Conservation (phyloP, 108 stramenopile species). For the Tribonema minus region DNA sequence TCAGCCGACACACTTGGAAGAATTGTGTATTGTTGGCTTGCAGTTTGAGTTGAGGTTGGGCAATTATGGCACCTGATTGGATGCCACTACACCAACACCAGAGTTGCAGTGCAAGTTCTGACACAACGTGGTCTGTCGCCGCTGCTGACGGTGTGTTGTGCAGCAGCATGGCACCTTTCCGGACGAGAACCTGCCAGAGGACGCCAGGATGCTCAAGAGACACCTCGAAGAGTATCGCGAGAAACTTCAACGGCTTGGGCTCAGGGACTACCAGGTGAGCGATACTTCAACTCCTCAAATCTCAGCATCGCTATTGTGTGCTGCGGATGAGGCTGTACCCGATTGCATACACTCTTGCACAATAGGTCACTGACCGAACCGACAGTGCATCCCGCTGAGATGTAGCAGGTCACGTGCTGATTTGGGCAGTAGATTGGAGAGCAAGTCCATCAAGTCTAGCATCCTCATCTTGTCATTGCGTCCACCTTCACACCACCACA, state of each 20-base stretch:
- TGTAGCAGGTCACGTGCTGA: too few species aligned
- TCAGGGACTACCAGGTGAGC: conserved; percentile 80
- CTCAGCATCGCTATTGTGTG: background rate
- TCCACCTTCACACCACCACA: background rate
- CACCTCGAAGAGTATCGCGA: conserved; percentile 73
- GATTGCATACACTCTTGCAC: too few species aligned
- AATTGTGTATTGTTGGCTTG: too few species aligned
- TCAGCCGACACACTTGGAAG: too few species aligned
- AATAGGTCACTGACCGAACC: too few species aligned
- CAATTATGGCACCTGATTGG: too few species aligned
- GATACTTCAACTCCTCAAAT: background rate
- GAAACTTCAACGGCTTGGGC: conserved; percentile 73
- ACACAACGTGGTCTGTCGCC: background rate
- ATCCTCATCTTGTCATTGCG: background rate
- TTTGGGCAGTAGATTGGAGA: too few species aligned
- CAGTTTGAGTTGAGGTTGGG: too few species aligned
- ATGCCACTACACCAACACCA: too few species aligned
- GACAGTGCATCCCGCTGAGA: too few species aligned
- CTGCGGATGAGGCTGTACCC: too few species aligned
- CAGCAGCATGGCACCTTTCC: background rate
- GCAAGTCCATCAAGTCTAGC: background rate
- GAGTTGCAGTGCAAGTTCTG: background rate
- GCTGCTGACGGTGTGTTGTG: background rate
- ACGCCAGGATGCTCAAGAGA: conserved; percentile 68
- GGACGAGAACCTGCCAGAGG: conserved; percentile 66